Conservation (phyloP, 2,329 filamentous ascomycete species). For the Phialocephala sp. region DNA sequence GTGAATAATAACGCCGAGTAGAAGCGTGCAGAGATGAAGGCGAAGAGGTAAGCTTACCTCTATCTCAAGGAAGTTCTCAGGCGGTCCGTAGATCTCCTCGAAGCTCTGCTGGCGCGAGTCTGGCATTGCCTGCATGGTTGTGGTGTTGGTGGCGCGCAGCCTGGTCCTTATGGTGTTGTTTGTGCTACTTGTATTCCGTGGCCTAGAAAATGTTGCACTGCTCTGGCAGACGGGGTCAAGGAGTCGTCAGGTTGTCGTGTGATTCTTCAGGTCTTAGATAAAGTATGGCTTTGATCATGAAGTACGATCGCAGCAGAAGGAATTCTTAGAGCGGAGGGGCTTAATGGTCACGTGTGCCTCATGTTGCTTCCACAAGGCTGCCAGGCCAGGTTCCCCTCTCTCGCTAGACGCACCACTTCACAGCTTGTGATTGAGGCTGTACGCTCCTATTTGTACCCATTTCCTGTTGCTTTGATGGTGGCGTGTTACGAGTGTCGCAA, state of each 20-base stretch:
- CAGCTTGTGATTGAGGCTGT: neutral
- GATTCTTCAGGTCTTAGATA: neutral
- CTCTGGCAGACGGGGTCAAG: neutral
- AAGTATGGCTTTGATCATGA: neutral
- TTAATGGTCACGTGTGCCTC: neutral
- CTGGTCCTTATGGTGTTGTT: constrained; percentile 12
- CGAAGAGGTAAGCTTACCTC: constrained; percentile 65
- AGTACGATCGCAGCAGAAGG: neutral
- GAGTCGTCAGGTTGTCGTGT: neutral
- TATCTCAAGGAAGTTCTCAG: constrained; percentile 98
- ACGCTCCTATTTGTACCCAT: neutral
- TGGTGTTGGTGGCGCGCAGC: constrained; percentile 28
- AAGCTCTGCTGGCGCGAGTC: constrained; percentile 90
- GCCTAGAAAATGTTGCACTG: neutral
- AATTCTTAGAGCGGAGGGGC: neutral
- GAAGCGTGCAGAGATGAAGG: neutral
- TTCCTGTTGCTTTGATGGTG: neutral
- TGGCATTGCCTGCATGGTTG: constrained; percentile 66
- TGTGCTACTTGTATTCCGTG: constrained; percentile 7
- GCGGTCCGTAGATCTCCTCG: constrained; percentile 97
- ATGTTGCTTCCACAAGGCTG: neutral
- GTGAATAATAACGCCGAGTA: constrained; percentile 13
- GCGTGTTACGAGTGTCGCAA: constrained; percentile 1
- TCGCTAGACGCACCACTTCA: neutral
- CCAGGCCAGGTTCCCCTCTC: neutral